phyloP scores from a whole-genome alignment of 768 basidiomycete species.

The Amyloporia xantha region DNA sequence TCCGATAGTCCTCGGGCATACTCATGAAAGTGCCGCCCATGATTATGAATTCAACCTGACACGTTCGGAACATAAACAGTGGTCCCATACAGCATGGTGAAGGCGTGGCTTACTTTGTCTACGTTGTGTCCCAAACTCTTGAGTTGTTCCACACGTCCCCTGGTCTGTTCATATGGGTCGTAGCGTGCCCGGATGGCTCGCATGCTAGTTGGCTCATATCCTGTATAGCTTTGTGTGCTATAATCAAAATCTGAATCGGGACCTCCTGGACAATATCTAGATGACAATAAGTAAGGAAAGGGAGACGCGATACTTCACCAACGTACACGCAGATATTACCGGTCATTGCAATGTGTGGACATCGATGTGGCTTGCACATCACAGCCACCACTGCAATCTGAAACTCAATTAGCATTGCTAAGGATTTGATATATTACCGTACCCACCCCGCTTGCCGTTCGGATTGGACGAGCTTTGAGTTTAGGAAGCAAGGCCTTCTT shows the following conservation, averaged over 20 bases:
- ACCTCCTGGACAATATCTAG: conserved; percentile 94
- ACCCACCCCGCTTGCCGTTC: conserved; percentile 93
- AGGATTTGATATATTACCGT: background rate
- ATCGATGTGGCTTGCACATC: conserved; percentile 99
- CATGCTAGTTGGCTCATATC: conserved; percentile 98
- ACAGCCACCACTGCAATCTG: conserved; percentile 98
- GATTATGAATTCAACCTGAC: conserved; percentile 80
- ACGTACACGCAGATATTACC: conserved; percentile 98
- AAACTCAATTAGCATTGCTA: conserved; percentile 2
- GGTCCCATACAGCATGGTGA: background rate
- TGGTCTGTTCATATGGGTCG: conserved; percentile 96
- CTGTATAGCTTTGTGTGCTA: conserved; percentile 94
- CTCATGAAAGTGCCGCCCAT: conserved; percentile 99
- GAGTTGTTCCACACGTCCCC: conserved; percentile 92
- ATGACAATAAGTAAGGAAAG: conserved; percentile 1
- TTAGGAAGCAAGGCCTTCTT: conserved; percentile 87
- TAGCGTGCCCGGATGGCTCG: conserved; percentile 94
- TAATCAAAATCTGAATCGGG: conserved; percentile 99
- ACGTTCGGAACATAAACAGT: background rate
- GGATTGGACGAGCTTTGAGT: conserved; percentile 86
- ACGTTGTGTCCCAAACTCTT: conserved; percentile 95
- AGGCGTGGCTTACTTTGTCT: conserved; percentile 68
- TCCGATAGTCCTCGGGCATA: conserved; percentile 95
- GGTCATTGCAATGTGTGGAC: conserved; percentile 99
- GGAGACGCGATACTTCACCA: background rate